Evolutionary conservation across 176 grass and related monocot species (phyloP).

Genomic region (Ananas comosus): DNA sequence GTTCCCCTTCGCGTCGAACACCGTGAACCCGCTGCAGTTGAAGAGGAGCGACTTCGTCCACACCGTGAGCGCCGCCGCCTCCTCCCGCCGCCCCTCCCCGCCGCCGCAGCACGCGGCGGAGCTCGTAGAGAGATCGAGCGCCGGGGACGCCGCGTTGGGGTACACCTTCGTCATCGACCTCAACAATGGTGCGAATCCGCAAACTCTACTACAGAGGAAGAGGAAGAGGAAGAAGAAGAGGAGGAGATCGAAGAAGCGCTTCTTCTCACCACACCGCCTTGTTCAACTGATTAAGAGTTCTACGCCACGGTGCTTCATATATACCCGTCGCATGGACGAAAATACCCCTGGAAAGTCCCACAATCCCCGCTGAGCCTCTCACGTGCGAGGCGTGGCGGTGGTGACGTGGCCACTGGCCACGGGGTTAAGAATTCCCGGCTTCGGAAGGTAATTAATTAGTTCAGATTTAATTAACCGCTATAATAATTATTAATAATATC

Average conservation of each 20-base stretch:
- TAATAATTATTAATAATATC: not conserved
- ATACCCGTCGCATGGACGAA: slow-evolving; percentile 6
- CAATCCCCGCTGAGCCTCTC: not conserved
- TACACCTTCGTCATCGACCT: slow-evolving; percentile 38
- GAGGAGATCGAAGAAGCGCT: slow-evolving; percentile 2
- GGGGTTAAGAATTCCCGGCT: not conserved
- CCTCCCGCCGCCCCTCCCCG: slow-evolving; percentile 3
- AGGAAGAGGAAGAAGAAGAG: slow-evolving; percentile 7
- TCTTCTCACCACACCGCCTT: too few species aligned
- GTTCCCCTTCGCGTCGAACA: slow-evolving; percentile 48
- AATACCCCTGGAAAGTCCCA: not conserved
- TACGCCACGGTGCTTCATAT: not conserved
- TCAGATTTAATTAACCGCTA: too few species aligned
- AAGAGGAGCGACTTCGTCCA: slow-evolving; percentile 82
- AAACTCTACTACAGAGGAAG: not conserved
- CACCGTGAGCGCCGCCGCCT: slow-evolving; percentile 39
- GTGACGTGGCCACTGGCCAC: not conserved
- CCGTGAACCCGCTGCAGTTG: slow-evolving; percentile 73
- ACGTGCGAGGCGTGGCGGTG: not conserved
- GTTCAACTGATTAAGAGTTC: too few species aligned
- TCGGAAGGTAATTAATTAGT: not conserved
- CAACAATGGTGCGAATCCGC: not conserved
- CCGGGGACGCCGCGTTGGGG: slow-evolving; percentile 27
- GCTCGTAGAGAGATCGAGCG: not conserved
- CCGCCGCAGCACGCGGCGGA: not conserved